phyloP scores from a whole-genome alignment of 805 yeast species.

The Ogataea chonburiensis region DNA sequence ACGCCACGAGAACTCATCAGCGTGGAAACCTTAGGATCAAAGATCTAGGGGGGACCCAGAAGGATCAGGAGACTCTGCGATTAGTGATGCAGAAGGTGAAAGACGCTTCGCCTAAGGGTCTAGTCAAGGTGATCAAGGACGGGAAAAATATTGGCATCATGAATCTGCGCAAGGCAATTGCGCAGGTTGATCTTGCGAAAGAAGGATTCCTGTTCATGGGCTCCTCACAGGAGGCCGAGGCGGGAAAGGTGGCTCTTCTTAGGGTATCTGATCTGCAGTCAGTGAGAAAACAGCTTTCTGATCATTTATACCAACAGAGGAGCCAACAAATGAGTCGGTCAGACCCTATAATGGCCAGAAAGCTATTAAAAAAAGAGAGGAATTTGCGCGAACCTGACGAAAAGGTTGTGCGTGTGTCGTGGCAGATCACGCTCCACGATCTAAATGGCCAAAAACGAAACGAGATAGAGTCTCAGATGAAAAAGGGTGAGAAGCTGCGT shows the following conservation, averaged over 20 bases:
- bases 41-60: constrained; percentile 24
- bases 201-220: constrained; percentile 29
- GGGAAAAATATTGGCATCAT: constrained; percentile 17
- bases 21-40: not conserved
- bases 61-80: constrained; percentile 30
- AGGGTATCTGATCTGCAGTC: constrained; percentile 24
- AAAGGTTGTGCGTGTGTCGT: constrained; percentile 51
- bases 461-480: constrained; percentile 46
- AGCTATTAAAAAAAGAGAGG: constrained; percentile 11
- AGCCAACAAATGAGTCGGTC: constrained; percentile 15
- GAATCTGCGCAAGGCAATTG: constrained; percentile 13
- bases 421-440: constrained; percentile 57
- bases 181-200: constrained; percentile 23
- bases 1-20: not conserved
- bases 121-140: constrained; percentile 21
- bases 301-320: constrained; percentile 25
- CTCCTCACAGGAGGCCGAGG: constrained; percentile 8
- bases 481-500: constrained; percentile 43
- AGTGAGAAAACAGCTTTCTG: constrained; percentile 31
- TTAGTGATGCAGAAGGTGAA: constrained; percentile 20
- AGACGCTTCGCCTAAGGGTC: constrained; percentile 19
- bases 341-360: constrained; percentile 17
- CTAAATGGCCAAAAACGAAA: constrained; percentile 49
- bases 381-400: constrained; percentile 26
- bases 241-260: constrained; percentile 22